Percentiles rank a stretch among this genome's conserved stretches.
phyloP scores from a whole-genome alignment of 345 rosid species.

The Theobroma cacao region DNA sequence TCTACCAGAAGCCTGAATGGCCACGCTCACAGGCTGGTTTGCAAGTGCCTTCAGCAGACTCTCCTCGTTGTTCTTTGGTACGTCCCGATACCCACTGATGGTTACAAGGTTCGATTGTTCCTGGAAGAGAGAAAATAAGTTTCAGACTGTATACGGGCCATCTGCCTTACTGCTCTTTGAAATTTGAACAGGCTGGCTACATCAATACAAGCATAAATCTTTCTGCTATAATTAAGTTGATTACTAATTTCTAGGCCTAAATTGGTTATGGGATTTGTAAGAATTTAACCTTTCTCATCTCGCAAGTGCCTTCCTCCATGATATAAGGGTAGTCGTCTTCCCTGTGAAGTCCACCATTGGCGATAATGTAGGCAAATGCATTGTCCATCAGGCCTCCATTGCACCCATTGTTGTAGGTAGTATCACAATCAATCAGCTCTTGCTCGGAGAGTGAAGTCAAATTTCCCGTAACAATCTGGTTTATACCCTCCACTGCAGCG shows the following conservation, averaged over 20 bases:
- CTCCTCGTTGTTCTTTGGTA: constrained; percentile 56
- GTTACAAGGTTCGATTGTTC: constrained; percentile 54
- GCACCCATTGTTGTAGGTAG: constrained; percentile 68
- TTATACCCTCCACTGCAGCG: constrained; percentile 85
- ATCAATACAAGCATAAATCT: background rate
- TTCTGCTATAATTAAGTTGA: background rate
- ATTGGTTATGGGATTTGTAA: no score
- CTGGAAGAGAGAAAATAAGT: no score
- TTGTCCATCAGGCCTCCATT: constrained; percentile 92
- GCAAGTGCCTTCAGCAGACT: constrained; percentile 73
- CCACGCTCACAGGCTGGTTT: constrained; percentile 75
- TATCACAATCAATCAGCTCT: constrained; percentile 87
- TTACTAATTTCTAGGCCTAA: background rate
- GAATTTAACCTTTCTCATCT: constrained; percentile 52
- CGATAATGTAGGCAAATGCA: constrained; percentile 66
- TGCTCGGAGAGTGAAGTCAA: constrained; percentile 76
- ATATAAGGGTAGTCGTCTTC: constrained; percentile 79
- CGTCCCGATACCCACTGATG: constrained; percentile 65
- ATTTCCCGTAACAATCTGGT: constrained; percentile 72
- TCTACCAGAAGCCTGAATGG: constrained; percentile 75
- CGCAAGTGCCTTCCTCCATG: constrained; percentile 61
- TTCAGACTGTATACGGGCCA: no score
- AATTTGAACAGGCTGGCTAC: background rate
- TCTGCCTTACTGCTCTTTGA: no score
- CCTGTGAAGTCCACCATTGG: constrained; percentile 69